Base-by-base conservation (phyloP, 495 filamentous ascomycete genomes). In the Penicillium daleae region DNA sequence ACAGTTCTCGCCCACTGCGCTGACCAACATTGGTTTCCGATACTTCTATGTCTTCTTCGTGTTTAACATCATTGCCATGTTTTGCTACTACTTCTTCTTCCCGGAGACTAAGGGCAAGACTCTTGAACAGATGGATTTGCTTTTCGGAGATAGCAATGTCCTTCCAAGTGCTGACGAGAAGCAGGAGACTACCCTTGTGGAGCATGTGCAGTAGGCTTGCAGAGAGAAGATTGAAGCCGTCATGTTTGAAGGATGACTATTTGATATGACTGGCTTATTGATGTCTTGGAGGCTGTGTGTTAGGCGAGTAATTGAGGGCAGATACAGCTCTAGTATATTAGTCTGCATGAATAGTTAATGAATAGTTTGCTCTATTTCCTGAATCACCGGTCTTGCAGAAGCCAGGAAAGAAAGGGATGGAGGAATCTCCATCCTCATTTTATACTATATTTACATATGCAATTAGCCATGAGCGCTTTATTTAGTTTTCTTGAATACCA, bases 1-100 rank as follows among this genome's bases (percentile, higher is more conserved):
- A 0, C 83, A 85, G 49, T 80, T 77, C 56, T 76, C 81, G 0
- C 83, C 83, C 0, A 73, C 78, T 33, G 83, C 82, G 0, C 67
- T 86, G 39, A 73, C 72, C 3, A 59, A 60, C 7, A 73, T 83
- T 9, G 79, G 75, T 3, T 83, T 79, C 71, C 73, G 74, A 44
- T 84, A 80, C 56, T 84, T 82, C 48, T 81, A 81, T 21, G 67
- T 83, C 2, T 84, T 84, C 59, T 74, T 82, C 50, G 77, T 71
- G 8, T 77, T 77, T 27, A 84, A 83, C 53, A 54, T 77, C 1
- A 68, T 82, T 32, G 81, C 78, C 21, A 59, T 73, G 6, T 1
- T 77, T 0, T 67, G 74, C 15, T 82, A 80, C 63, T 64, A 69
- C 2, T 71, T 81, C 61, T 75, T 77, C 39, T 83, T 79, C 68